Percentiles rank a stretch among this genome's conserved stretches.
These are phyloP conservation scores for Pterocarpus santalinus DNA, from an alignment of 306 rosid genomes.

Conservation along the genomic window DNA sequence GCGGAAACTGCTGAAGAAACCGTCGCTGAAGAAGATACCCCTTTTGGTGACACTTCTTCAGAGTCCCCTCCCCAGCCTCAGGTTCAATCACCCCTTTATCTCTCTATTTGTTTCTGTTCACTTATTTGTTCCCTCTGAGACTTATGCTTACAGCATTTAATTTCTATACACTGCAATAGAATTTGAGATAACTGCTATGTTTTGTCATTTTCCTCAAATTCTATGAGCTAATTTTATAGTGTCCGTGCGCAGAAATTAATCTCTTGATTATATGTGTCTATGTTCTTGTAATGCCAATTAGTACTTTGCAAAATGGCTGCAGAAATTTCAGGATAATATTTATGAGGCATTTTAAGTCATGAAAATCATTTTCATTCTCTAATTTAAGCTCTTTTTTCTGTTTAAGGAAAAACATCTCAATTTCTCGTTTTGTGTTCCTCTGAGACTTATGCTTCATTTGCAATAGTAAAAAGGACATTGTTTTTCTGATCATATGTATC, in stretches of 20 bases:
- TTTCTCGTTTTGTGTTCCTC: not conserved
- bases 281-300: not conserved
- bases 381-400: too few species aligned
- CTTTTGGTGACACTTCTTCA: constrained; percentile 26
- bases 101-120: not conserved
- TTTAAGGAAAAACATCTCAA: not conserved
- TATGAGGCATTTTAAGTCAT: not conserved
- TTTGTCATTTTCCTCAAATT: too few species aligned
- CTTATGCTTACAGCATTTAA: too few species aligned
- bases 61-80: constrained; percentile 46
- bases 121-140: not conserved
- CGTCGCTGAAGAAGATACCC: constrained; percentile 53
- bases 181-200: too few species aligned
- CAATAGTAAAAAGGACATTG: not conserved
- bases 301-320: not conserved
- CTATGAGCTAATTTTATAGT: too few species aligned
- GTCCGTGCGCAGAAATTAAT: too few species aligned
- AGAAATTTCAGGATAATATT: not conserved
- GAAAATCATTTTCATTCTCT: not conserved
- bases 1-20: constrained; percentile 52
- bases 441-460: not conserved
- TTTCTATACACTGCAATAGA: too few species aligned
- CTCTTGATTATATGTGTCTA: not conserved
- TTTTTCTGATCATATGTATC: not conserved
- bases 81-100: constrained; percentile 41